Evolutionary conservation across 441 rosid species (phyloP).

Genomic region (Eugenia klotzschiana): DNA sequence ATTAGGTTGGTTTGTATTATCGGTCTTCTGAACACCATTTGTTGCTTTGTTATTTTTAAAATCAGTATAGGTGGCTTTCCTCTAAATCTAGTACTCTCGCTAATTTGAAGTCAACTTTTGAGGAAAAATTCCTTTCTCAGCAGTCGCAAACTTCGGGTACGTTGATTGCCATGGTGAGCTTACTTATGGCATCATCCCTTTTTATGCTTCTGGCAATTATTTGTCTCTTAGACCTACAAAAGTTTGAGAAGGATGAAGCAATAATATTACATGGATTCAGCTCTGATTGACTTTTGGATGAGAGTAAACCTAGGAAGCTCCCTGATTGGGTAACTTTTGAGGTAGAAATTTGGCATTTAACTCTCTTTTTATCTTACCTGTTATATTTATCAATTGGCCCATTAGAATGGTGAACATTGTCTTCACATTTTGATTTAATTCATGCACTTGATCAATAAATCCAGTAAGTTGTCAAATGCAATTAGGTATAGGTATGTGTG

Average conservation of each 20-base stretch:
- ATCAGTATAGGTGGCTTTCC: constrained; percentile 99
- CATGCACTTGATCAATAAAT: not conserved
- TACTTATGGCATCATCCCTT: not conserved
- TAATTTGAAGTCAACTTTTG: constrained; percentile 66
- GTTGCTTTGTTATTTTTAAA: constrained; percentile 17
- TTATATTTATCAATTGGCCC: not conserved
- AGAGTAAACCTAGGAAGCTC: not conserved
- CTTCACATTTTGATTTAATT: not conserved
- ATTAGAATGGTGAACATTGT: not conserved
- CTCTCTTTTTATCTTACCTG: not conserved
- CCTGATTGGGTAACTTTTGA: not conserved
- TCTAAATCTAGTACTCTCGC: constrained; percentile 56
- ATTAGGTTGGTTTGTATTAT: not conserved
- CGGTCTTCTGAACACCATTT: not conserved
- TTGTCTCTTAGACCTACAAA: not conserved
- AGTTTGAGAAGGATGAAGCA: not conserved
- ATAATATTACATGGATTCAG: not conserved
- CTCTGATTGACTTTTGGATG: not conserved
- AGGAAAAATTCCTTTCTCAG: constrained; percentile 94
- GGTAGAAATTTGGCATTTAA: not conserved
- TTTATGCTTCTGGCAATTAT: not conserved
- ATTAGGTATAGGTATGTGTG: not conserved
- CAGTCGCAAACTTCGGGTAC: constrained; percentile 92
- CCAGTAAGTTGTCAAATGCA: not conserved
- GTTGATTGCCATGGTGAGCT: not conserved